Base-by-base conservation (phyloP, 2,329 filamentous ascomycete species). In the Aspergillus pseudoglaucus region DNA sequence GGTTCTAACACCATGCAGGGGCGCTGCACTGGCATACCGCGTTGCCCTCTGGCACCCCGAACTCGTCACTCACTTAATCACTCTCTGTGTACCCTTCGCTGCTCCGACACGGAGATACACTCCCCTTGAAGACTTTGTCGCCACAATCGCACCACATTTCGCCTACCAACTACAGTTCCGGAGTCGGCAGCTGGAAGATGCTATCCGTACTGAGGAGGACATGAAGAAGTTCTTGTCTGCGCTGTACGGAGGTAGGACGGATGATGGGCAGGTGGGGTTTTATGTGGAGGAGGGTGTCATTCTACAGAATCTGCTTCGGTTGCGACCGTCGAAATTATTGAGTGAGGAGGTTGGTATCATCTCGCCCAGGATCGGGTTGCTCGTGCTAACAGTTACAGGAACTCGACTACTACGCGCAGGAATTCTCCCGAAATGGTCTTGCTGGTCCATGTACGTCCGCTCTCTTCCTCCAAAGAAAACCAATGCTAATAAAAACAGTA, bases 101-200 rank as follows among this genome's bases (percentile, higher is more conserved):
- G 67, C 80, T 2, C 85, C 86, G 0, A 57, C 59, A 50, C 72
- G 65, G 46, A 67, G 63, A 18, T 87, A 73, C 61, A 53, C 79
- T 14, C 72, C 82, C 1, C 71, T 85, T 2, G 78, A 85, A 59
- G 69, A 78, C n/a, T 53, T 87, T 23, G 79, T 86, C 40, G 73
- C 73, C 55, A 61, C 75, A 47, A 60, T 65, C 17, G 58, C 87
- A 37, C 82, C 84, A 39, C 85, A 87, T 60, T 91, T 94, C 62
- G 76, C 71, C 12, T 98, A 98, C 68, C 91, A 96, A 74, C 65
- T 93, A 41, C 88, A 95, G 55, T 79, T 96, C 45, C 79, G 77
- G 1, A 82, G 83, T 17, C 81, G 82, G 0, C 82, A 85, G 14
- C 71, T 89, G 7, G 82, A 91, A 60, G 67, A 69, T 45, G 65